These are phyloP conservation scores for Leccinum subspadiceum DNA, from an alignment of 1,284 basidiomycete species.

Conservation along the genomic window DNA sequence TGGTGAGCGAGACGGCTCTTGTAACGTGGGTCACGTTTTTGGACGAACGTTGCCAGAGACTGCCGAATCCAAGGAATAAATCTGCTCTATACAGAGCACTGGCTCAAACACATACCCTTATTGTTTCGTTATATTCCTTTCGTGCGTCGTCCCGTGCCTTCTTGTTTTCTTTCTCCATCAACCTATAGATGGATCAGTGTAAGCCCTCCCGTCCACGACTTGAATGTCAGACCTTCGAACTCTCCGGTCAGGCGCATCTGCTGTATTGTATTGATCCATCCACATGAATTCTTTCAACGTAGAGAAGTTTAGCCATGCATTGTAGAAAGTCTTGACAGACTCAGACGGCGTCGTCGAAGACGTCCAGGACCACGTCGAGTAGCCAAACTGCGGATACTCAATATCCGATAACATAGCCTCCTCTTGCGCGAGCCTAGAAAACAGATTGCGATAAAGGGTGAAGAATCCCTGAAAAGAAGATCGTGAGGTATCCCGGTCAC, in stretches of 20 bases:
- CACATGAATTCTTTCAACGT: slow-evolving; percentile 91
- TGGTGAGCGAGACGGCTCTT: slow-evolving; percentile 67
- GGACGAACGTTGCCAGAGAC: slow-evolving; percentile 84
- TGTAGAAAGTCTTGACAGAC: slow-evolving; percentile 78
- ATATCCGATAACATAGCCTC: slow-evolving; percentile 63
- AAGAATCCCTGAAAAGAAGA: slow-evolving; percentile 77
- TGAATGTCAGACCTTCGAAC: slow-evolving; percentile 61
- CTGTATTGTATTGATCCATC: slow-evolving; percentile 82
- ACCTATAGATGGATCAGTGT: slow-evolving; percentile 37
- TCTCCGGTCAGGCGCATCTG: slow-evolving; percentile 85
- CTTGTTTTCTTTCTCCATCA: slow-evolving; percentile 98
- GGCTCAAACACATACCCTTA: slow-evolving; percentile 56
- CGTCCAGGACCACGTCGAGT: slow-evolving; percentile 73
- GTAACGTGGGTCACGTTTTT: slow-evolving; percentile 93
- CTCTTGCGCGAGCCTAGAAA: slow-evolving; percentile 80
- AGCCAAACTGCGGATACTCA: slow-evolving; percentile 83
- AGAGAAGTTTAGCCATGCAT: slow-evolving; percentile 83
- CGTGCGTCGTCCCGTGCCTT: slow-evolving; percentile 85
- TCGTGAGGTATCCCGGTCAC: background rate
- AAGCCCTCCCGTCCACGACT: background rate
- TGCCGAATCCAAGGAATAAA: slow-evolving; percentile 30
- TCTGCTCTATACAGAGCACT: background rate
- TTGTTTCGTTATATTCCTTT: slow-evolving; percentile 91
- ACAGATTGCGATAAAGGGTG: slow-evolving; percentile 87
- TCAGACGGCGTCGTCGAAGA: slow-evolving; percentile 41